phyloP scores from a whole-genome alignment of 495 filamentous ascomycete species.

The Neurospora sp. region DNA sequence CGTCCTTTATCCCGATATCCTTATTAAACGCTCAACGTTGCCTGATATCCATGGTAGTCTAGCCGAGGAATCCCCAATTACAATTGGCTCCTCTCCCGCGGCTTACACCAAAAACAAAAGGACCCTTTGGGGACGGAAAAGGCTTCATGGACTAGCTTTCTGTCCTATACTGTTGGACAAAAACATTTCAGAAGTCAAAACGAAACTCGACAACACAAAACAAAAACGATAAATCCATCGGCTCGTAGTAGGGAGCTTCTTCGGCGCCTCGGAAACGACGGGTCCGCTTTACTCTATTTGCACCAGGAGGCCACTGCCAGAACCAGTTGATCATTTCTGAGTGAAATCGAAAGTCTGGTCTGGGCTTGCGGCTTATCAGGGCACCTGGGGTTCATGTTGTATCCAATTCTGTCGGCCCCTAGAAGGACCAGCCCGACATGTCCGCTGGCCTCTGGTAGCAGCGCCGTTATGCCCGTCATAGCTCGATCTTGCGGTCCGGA shows the following conservation, averaged over 20 bases:
- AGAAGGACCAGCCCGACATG: neutral
- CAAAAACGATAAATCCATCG: neutral
- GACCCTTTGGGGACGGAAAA: neutral
- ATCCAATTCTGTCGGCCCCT: neutral
- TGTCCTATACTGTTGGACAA: neutral
- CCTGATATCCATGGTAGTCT: neutral
- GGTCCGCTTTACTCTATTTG: neutral
- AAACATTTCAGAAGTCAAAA: neutral
- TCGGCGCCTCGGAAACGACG: neutral
- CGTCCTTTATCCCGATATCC: neutral
- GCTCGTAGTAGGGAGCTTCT: neutral
- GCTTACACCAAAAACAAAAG: neutral
- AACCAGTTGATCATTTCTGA: neutral
- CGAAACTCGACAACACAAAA: neutral
- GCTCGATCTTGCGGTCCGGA: slow-evolving; percentile 8
- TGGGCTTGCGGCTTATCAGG: neutral
- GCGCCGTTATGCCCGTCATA: neutral
- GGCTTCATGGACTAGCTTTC: neutral
- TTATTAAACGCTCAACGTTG: slow-evolving; percentile 1
- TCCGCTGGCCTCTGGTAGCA: neutral
- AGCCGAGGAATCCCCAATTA: neutral
- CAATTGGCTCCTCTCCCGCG: neutral
- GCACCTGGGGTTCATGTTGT: neutral
- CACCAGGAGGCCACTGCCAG: neutral
- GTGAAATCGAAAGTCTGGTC: neutral